Evolutionary conservation across 2,329 filamentous ascomycete species (phyloP).

Genomic region (Macrophomina pseudophaseolina): DNA sequence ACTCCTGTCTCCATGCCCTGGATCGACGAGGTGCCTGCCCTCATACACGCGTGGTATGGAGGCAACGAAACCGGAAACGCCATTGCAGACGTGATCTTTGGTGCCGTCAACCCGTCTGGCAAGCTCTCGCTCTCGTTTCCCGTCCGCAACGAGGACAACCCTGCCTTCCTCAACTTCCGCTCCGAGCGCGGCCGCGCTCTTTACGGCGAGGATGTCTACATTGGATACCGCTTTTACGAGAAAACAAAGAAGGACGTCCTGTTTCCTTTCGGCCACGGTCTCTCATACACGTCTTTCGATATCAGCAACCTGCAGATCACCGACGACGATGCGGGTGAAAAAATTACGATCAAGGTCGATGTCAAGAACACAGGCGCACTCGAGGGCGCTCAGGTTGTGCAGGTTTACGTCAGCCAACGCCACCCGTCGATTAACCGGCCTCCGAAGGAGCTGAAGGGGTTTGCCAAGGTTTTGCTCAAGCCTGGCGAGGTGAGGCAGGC

Average conservation of each 20-base stretch:
- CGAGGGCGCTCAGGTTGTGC: conserved; percentile 67
- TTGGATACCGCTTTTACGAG: conserved; percentile 51
- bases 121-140: conserved; percentile 69
- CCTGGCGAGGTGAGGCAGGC: conserved; percentile 63
- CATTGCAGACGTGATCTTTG: conserved; percentile 67
- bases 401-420: conserved; percentile 67
- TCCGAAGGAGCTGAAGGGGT: conserved; percentile 71
- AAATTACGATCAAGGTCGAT: conserved; percentile 38
- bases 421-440: conserved; percentile 63
- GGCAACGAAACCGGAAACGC: conserved; percentile 69
- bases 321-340: conserved; percentile 29
- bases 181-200: conserved; percentile 60
- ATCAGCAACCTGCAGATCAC: not conserved
- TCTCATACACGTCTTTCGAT: conserved; percentile 65
- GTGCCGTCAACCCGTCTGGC: conserved; percentile 66
- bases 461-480: conserved; percentile 66
- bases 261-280: conserved; percentile 68
- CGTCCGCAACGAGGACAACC: conserved; percentile 65
- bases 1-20: conserved; percentile 72
- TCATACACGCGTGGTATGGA: conserved; percentile 74
- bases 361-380: conserved; percentile 60
- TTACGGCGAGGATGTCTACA: conserved; percentile 33
- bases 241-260: conserved; percentile 64
- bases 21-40: conserved; percentile 66
- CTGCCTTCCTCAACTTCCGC: conserved; percentile 69